These are phyloP conservation scores for Neurospora africana DNA, from an alignment of 495 filamentous ascomycete species.

Conservation along the genomic window DNA sequence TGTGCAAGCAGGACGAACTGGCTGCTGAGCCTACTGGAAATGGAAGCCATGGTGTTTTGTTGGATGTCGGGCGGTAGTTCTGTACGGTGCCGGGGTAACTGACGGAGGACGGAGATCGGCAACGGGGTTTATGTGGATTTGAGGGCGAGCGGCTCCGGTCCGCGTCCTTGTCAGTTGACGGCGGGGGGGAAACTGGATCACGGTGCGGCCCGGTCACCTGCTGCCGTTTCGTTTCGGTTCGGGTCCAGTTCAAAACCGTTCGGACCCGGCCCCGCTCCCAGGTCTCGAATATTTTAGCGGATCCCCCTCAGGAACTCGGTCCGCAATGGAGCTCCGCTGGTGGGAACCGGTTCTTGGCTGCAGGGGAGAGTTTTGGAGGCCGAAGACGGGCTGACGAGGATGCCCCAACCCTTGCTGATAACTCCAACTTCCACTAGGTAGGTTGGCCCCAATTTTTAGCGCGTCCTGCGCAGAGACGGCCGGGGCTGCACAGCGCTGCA, in stretches of 20 bases:
- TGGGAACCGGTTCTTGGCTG: neutral
- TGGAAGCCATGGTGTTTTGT: constrained; percentile 13
- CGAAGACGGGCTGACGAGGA: neutral
- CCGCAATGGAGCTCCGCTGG: neutral
- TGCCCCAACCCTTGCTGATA: neutral
- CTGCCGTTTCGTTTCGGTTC: neutral
- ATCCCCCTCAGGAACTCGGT: neutral
- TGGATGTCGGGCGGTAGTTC: neutral
- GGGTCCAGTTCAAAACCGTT: neutral
- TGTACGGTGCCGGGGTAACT: neutral
- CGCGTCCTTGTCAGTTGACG: neutral
- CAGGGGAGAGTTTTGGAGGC: neutral
- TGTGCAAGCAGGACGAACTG: constrained; percentile 9
- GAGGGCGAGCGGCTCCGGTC: neutral
- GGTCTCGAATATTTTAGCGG: neutral
- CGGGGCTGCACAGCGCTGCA: neutral
- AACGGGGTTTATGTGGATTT: neutral
- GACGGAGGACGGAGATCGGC: neutral
- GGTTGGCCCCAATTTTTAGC: neutral
- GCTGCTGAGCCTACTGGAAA: constrained; percentile 11
- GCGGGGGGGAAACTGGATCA: neutral
- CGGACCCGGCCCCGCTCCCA: neutral
- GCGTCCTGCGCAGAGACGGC: neutral
- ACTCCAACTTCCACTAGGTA: neutral
- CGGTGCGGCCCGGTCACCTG: neutral